Conservation (phyloP, 345 rosid species). For the Fremontodendron californicum region DNA sequence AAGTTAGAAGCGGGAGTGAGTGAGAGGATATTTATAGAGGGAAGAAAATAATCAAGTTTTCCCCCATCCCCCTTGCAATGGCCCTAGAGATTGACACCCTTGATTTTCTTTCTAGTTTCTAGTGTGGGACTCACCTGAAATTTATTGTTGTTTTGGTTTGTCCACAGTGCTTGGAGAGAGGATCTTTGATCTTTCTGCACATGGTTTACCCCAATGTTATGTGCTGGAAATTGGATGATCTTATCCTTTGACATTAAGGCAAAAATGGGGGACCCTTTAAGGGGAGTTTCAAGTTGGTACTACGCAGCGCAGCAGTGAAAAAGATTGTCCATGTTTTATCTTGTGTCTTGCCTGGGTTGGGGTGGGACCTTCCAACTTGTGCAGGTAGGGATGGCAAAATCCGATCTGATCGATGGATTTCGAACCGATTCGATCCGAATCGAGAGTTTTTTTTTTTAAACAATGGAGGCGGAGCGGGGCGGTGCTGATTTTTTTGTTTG, state of each 20-base stretch:
- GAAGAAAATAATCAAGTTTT: neutral
- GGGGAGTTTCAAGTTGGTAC: neutral
- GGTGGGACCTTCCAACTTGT: constrained; percentile 10
- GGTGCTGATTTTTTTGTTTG: too few species aligned
- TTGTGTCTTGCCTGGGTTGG: neutral
- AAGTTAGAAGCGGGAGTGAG: neutral
- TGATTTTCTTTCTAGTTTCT: too few species aligned
- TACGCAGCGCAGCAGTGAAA: neutral
- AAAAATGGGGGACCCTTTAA: neutral
- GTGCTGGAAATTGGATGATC: constrained; percentile 9
- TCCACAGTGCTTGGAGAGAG: too few species aligned
- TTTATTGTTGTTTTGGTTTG: too few species aligned
- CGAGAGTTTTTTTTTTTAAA: too few species aligned
- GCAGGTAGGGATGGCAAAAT: too few species aligned
- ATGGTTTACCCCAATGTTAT: neutral
- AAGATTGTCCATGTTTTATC: neutral
- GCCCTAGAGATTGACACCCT: neutral
- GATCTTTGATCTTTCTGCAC: neutral
- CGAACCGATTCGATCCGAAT: too few species aligned
- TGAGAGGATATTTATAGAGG: neutral
- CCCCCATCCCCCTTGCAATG: neutral
- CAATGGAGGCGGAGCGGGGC: too few species aligned
- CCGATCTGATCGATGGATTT: too few species aligned
- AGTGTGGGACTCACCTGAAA: constrained; percentile 8
- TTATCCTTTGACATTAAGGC: neutral